Evolutionary conservation across 805 yeast genomes (phyloP).

Genomic region (Schwanniomyces vanrijiae): DNA sequence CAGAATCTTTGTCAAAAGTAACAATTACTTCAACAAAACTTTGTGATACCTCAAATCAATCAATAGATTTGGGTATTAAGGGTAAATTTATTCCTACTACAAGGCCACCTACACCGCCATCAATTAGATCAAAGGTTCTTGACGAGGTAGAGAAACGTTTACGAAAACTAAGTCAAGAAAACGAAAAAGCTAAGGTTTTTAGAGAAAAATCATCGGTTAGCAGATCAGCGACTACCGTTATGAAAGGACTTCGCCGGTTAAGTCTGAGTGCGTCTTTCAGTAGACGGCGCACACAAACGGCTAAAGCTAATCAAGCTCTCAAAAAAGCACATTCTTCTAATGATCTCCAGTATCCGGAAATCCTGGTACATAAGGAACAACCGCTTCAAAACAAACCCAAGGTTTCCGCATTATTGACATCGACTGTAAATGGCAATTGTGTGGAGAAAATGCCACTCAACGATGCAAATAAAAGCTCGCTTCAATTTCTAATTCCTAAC

Average conservation of each 20-base stretch:
- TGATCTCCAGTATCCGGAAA: background rate
- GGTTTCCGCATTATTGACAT: background rate
- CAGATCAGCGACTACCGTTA: background rate
- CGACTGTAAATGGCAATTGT: background rate
- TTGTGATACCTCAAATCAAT: background rate
- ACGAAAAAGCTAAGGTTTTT: background rate
- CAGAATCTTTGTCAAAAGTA: background rate
- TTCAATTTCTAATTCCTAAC: background rate
- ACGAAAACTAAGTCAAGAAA: background rate
- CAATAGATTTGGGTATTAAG: background rate
- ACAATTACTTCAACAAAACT: background rate
- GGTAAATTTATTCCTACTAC: constrained; percentile 1
- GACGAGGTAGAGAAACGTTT: background rate
- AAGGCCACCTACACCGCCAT: constrained; percentile 4
- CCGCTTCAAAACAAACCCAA: background rate
- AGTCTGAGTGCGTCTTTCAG: background rate
- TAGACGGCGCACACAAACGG: background rate
- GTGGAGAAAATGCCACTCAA: background rate
- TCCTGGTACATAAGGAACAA: background rate
- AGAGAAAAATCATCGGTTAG: background rate
- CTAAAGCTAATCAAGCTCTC: background rate
- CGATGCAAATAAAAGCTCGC: background rate
- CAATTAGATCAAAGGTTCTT: background rate
- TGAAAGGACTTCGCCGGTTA: background rate
- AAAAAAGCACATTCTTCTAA: background rate